Evolutionary conservation across 2,329 filamentous ascomycete species (phyloP).

Genomic region (Paecilomyces variotii): DNA sequence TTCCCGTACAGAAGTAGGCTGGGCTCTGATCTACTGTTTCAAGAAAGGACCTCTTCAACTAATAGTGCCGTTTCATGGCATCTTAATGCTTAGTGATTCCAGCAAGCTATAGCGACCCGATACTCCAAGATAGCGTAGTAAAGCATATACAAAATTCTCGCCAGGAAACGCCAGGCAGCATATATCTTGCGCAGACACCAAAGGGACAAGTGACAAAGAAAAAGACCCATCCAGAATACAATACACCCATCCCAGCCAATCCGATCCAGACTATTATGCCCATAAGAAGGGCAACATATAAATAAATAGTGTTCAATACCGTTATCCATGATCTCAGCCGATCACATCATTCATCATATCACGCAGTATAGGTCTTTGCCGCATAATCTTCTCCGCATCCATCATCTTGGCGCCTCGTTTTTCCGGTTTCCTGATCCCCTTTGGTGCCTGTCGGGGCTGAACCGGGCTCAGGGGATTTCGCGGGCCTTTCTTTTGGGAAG

Average conservation of each 20-base stretch:
- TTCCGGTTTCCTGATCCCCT: slow-evolving; percentile 44
- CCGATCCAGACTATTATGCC: background rate
- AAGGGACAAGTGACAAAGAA: background rate
- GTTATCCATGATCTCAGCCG: slow-evolving; percentile 14
- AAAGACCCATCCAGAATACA: background rate
- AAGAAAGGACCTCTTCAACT: too few relatives aligned
- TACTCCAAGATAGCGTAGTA: too few relatives aligned
- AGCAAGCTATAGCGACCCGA: too few relatives aligned
- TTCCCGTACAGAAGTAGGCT: too few relatives aligned
- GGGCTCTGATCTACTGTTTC: too few relatives aligned
- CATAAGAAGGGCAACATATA: background rate
- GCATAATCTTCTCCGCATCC: slow-evolving; percentile 48
- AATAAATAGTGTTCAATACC: slow-evolving; percentile 1
- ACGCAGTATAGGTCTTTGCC: slow-evolving; percentile 59
- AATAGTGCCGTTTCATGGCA: too few relatives aligned
- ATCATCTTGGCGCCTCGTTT: slow-evolving; percentile 52
- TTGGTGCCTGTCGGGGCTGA: slow-evolving; percentile 18
- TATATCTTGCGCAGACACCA: too few relatives aligned
- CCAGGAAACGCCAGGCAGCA: too few relatives aligned
- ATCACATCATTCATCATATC: slow-evolving; percentile 66
- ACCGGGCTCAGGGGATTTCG: slow-evolving; percentile 24
- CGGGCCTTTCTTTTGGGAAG: slow-evolving; percentile 11
- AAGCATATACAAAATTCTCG: too few relatives aligned
- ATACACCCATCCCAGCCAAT: background rate
- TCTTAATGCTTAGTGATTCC: too few relatives aligned